These are phyloP conservation scores for Candida tropicalis DNA, from an alignment of 1,139 yeast genomes.

Conservation along the genomic window DNA sequence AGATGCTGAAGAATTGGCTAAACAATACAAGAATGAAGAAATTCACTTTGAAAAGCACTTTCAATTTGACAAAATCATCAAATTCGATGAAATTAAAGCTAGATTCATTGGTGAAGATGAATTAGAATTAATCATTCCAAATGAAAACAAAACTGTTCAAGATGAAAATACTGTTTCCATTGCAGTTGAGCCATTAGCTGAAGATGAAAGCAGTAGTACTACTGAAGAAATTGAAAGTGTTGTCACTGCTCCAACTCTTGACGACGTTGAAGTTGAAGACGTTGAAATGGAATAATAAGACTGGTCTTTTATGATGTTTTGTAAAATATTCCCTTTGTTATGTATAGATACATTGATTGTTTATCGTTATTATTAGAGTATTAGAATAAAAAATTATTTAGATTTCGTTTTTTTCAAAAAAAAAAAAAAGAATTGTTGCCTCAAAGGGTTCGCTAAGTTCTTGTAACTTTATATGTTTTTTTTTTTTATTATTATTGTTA, in stretches of 20 bases:
- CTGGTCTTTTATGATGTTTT: no score
- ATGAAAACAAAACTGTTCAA: constrained; percentile 30
- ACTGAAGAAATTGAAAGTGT: constrained; percentile 24
- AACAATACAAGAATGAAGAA: constrained; percentile 44
- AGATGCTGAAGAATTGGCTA: constrained; percentile 43
- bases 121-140: constrained; percentile 48
- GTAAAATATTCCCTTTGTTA: background rate
- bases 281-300: constrained; percentile 18
- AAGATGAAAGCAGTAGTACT: constrained; percentile 21
- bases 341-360: constrained; percentile 3
- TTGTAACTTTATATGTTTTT: background rate
- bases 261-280: constrained; percentile 18
- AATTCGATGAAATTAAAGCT: constrained; percentile 43
- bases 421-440: no score
- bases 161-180: constrained; percentile 29
- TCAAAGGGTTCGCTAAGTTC: no score
- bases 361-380: background rate
- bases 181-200: constrained; percentile 24
- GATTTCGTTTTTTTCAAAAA: background rate
- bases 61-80: constrained; percentile 45
- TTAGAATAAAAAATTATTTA: background rate
- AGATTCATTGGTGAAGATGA: constrained; percentile 41
- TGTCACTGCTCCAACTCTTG: constrained; percentile 14
- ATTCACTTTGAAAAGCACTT: constrained; percentile 49
- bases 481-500: background rate